Conservation (phyloP, 1,284 basidiomycete genomes). For the Pseudozyma flocculosa region DNA sequence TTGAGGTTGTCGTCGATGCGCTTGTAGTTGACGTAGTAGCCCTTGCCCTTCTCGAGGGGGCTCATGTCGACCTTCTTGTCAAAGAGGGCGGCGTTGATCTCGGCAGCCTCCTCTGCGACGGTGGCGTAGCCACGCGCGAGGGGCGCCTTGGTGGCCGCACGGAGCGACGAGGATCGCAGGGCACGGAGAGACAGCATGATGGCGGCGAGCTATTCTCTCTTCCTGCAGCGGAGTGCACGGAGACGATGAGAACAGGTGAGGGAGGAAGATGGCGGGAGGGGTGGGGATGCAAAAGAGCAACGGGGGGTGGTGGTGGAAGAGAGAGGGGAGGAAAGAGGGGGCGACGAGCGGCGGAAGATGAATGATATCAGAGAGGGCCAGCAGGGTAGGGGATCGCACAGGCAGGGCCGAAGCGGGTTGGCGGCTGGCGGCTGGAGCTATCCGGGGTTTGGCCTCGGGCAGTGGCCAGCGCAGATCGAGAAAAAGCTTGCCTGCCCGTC, state of each 20-base stretch:
- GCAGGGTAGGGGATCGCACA: too few species aligned
- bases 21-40: conserved; percentile 57
- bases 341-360: not conserved
- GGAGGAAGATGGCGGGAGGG: conserved; percentile 2
- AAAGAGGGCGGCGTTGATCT: conserved; percentile 45
- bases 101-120: conserved; percentile 53
- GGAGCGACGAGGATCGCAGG: conserved; percentile 34
- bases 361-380: not conserved
- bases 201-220: conserved; percentile 27
- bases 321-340: conserved; percentile 1
- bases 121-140: conserved; percentile 53
- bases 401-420: too few species aligned
- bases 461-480: too few species aligned
- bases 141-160: conserved; percentile 36
- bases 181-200: conserved; percentile 45
- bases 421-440: not conserved
- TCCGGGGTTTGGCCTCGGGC: too few species aligned
- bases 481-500: too few species aligned
- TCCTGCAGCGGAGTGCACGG: conserved; percentile 16
- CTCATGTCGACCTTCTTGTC: conserved; percentile 57
- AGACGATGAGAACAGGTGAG: conserved; percentile 2
- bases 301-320: conserved; percentile 3
- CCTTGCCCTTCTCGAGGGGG: conserved; percentile 55
- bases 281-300: conserved; percentile 1
- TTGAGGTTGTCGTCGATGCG: conserved; percentile 56